These are phyloP conservation scores for Bretschneidera sinensis DNA, from an alignment of 345 rosid species.

Conservation along the genomic window DNA sequence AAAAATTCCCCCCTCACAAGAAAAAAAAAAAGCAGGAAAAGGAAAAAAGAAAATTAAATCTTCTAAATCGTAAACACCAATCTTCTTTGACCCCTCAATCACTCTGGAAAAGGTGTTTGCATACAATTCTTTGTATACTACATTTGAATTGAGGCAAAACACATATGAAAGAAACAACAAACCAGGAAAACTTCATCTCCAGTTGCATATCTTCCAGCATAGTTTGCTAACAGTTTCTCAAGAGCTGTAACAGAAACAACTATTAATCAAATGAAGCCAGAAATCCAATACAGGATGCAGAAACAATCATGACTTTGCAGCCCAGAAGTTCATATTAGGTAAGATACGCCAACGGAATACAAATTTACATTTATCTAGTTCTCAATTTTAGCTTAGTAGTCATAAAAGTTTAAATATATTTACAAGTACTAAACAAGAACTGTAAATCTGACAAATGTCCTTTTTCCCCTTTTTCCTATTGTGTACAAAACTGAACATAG, in stretches of 20 bases:
- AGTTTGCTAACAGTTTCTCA: constrained; percentile 56
- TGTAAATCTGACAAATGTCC: neutral
- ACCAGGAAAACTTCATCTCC: constrained; percentile 76
- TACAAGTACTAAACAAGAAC: neutral
- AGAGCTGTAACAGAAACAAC: constrained; percentile 45
- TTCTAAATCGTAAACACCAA: neutral
- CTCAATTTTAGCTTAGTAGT: neutral
- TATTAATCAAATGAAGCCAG: neutral
- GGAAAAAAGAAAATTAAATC: too few species aligned
- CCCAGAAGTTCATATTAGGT: neutral
- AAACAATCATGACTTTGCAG: neutral
- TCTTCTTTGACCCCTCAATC: neutral
- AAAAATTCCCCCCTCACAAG: too few species aligned
- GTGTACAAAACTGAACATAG: neutral
- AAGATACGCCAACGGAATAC: neutral
- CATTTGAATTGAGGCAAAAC: neutral
- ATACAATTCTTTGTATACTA: neutral
- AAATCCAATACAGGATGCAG: neutral
- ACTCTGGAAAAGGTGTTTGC: neutral
- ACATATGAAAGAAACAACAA: constrained; percentile 15
- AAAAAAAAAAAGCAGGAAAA: too few species aligned
- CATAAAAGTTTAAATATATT: too few species aligned
- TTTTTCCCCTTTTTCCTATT: too few species aligned
- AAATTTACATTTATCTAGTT: neutral
- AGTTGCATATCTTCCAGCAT: constrained; percentile 67